Evolutionary conservation across 2,329 filamentous ascomycete species (phyloP).

Genomic region (Penicillium paneum): DNA sequence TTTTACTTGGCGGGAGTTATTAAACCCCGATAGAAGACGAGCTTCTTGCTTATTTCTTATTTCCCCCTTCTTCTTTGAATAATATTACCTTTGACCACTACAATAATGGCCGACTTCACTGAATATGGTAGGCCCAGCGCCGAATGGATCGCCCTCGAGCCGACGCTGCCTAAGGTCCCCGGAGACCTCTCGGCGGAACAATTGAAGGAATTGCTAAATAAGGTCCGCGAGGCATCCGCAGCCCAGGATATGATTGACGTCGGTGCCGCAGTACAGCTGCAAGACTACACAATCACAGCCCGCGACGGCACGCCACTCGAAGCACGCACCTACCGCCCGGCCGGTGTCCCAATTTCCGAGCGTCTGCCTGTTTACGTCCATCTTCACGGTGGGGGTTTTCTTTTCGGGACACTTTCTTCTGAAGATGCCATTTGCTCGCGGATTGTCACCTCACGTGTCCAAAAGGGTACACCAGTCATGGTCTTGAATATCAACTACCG

Average conservation of each 20-base stretch:
- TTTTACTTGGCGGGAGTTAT: not conserved
- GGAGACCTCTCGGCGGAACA: conserved; percentile 22
- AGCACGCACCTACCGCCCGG: conserved; percentile 49
- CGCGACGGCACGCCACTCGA: conserved; percentile 48
- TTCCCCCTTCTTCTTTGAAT: not conserved
- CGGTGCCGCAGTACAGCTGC: conserved; percentile 31
- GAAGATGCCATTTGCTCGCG: conserved; percentile 54
- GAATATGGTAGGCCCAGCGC: conserved; percentile 42
- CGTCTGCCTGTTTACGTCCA: conserved; percentile 51
- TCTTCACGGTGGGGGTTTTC: conserved; percentile 56
- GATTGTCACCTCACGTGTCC: conserved; percentile 40
- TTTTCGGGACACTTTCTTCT: conserved; percentile 53
- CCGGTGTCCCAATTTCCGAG: conserved; percentile 24
- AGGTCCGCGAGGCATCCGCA: conserved; percentile 32
- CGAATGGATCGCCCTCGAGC: conserved; percentile 47
- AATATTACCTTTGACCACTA: not conserved
- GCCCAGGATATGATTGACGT: conserved; percentile 31
- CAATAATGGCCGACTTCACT: conserved; percentile 39
- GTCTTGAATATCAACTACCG: conserved; percentile 59
- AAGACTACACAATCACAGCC: conserved; percentile 41
- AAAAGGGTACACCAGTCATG: conserved; percentile 29
- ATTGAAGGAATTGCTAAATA: conserved; percentile 30
- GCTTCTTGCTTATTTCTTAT: too few relatives aligned
- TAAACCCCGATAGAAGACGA: not conserved
- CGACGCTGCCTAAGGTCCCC: conserved; percentile 28